phyloP scores from a whole-genome alignment of 305 asterid genomes.

The Solanum hybrid region DNA sequence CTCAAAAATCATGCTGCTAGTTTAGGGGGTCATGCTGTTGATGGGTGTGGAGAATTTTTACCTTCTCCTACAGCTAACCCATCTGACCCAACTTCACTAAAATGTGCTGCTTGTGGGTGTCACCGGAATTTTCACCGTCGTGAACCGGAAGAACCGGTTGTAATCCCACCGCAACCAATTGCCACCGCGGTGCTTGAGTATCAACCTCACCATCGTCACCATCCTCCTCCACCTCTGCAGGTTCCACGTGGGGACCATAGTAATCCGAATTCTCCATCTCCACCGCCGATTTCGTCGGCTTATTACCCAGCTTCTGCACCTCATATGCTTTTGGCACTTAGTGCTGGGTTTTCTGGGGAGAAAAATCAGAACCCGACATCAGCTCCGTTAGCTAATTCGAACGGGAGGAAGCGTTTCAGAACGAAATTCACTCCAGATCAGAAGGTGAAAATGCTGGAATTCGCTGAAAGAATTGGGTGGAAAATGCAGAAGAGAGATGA shows the following conservation, averaged over 20 bases:
- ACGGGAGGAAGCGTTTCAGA: constrained; percentile 59
- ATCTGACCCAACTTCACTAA: constrained; percentile 72
- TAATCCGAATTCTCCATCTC: constrained; percentile 82
- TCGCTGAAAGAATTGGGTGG: constrained; percentile 68
- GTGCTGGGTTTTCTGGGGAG: constrained; percentile 45
- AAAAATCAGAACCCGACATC: constrained; percentile 16
- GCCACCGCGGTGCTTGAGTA: constrained; percentile 24
- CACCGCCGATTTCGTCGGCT: constrained; percentile 93
- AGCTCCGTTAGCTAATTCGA: constrained; percentile 16
- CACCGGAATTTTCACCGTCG: constrained; percentile 98
- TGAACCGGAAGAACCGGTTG: constrained; percentile 56
- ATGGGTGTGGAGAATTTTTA: constrained; percentile 97
- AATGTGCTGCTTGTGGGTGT: constrained; percentile 96
- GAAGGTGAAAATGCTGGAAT: constrained; percentile 71
- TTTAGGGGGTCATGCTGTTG: constrained; percentile 87
- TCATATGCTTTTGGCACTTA: constrained; percentile 67
- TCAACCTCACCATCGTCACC: constrained; percentile 14
- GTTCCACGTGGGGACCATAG: constrained; percentile 25
- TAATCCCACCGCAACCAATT: constrained; percentile 84
- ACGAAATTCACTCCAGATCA: constrained; percentile 66
- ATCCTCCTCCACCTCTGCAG: constrained; percentile 13
- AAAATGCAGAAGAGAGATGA: constrained; percentile 85
- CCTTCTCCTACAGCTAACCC: constrained; percentile 60
- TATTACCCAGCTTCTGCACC: constrained; percentile 82
- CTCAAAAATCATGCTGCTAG: constrained; percentile 87